Evolutionary conservation across 768 basidiomycete species (phyloP).

Genomic region (Suillus placidus): DNA sequence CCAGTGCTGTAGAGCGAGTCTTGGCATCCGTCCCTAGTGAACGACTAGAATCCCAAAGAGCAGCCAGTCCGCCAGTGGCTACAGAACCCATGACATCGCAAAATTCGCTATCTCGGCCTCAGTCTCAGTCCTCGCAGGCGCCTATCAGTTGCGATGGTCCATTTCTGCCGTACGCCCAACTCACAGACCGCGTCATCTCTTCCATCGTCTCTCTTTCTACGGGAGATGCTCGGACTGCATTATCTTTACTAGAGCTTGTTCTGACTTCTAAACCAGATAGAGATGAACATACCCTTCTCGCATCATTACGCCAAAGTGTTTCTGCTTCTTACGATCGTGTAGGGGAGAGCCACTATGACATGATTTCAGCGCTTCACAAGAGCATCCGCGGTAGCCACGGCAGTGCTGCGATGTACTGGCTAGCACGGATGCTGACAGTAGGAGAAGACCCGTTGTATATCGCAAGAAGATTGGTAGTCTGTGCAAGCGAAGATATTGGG

Average conservation of each 20-base stretch:
- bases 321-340: slow-evolving; percentile 72
- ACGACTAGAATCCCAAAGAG: not conserved
- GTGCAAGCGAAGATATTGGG: slow-evolving; percentile 87
- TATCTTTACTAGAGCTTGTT: slow-evolving; percentile 76
- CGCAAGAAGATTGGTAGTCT: slow-evolving; percentile 72
- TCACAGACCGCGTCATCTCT: slow-evolving; percentile 50
- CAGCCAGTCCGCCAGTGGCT: slow-evolving; percentile 4
- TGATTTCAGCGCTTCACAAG: slow-evolving; percentile 87
- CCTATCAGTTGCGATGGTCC: slow-evolving; percentile 19
- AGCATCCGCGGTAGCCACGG: slow-evolving; percentile 77
- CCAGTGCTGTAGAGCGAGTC: slow-evolving; percentile 49
- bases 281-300: slow-evolving; percentile 53
- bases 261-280: slow-evolving; percentile 45
- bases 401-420: slow-evolving; percentile 84
- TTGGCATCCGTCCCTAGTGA: slow-evolving; percentile 19
- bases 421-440: slow-evolving; percentile 78
- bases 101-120: slow-evolving; percentile 16
- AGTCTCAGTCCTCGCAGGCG: slow-evolving; percentile 22
- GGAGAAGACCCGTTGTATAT: slow-evolving; percentile 84
- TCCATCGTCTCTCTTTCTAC: slow-evolving; percentile 55
- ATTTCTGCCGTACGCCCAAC: slow-evolving; percentile 36
- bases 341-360: slow-evolving; percentile 77
- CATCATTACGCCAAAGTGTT: slow-evolving; percentile 61
- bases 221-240: slow-evolving; percentile 78
- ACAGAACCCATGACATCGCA: slow-evolving; percentile 21